Percentiles rank a stretch among this genome's conserved stretches.
phyloP scores from a whole-genome alignment of 495 filamentous ascomycete genomes.

The Aspergillus incahuasiensis region DNA sequence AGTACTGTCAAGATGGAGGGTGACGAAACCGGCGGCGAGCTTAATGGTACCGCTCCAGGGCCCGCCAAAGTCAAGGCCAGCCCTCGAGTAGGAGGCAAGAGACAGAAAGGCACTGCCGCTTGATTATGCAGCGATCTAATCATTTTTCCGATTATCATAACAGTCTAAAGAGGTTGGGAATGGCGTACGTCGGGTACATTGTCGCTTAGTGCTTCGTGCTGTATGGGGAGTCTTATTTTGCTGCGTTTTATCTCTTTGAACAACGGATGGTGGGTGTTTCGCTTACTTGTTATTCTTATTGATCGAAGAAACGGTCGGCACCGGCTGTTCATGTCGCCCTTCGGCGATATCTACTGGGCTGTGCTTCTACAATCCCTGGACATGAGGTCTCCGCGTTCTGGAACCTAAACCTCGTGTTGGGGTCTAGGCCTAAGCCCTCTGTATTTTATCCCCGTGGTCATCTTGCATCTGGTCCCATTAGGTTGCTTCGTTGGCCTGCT shows the following conservation, averaged over 20 bases:
- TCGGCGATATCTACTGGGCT: slow-evolving; percentile 5
- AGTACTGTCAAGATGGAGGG: slow-evolving; percentile 74
- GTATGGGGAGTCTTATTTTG: slow-evolving; percentile 21
- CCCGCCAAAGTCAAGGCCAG: slow-evolving; percentile 53
- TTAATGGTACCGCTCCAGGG: slow-evolving; percentile 45
- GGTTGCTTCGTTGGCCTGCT: slow-evolving; percentile 19
- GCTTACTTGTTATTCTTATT: slow-evolving; percentile 9
- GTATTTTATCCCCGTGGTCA: slow-evolving; percentile 33
- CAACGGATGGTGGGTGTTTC: slow-evolving; percentile 19
- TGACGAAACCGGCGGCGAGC: slow-evolving; percentile 50
- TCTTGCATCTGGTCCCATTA: slow-evolving; percentile 26
- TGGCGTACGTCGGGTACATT: slow-evolving; percentile 34
- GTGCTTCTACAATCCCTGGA: slow-evolving; percentile 9
- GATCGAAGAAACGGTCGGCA: slow-evolving; percentile 17
- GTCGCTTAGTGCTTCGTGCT: slow-evolving; percentile 18
- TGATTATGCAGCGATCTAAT: slow-evolving; percentile 15
- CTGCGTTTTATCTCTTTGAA: slow-evolving; percentile 19
- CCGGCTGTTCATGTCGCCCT: slow-evolving; percentile 5
- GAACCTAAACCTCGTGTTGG: slow-evolving; percentile 4
- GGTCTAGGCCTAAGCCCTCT: slow-evolving; percentile 17
- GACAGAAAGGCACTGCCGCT: slow-evolving; percentile 46
- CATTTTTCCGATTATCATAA: slow-evolving; percentile 16
- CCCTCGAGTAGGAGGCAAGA: slow-evolving; percentile 49
- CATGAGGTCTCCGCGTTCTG: background rate
- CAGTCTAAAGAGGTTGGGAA: slow-evolving; percentile 29